Conservation (phyloP, 1,139 yeast species). For the Debaryomyces coudertii region DNA sequence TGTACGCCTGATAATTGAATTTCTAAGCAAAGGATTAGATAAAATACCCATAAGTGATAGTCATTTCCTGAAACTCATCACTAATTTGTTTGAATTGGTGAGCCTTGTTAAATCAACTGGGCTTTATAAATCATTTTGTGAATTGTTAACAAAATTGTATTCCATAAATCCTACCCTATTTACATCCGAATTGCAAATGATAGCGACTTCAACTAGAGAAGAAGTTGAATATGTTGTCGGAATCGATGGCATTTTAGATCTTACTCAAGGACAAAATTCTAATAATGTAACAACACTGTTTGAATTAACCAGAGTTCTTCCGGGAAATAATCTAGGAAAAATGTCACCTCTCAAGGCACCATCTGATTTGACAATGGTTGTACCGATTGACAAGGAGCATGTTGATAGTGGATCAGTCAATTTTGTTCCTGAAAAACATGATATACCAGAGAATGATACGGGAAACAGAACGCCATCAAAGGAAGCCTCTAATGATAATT, state of each 20-base stretch:
- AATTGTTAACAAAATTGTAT: slow-evolving; percentile 33
- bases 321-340: slow-evolving; percentile 18
- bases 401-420: not conserved
- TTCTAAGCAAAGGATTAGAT: slow-evolving; percentile 31
- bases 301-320: slow-evolving; percentile 35
- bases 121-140: slow-evolving; percentile 27
- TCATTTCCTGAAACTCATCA: slow-evolving; percentile 31
- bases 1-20: slow-evolving; percentile 31
- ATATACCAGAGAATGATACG: not conserved
- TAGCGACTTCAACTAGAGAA: slow-evolving; percentile 29
- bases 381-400: slow-evolving; percentile 27
- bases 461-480: not conserved
- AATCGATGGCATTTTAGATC: slow-evolving; percentile 29
- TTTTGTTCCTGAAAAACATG: not conserved
- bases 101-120: slow-evolving; percentile 38
- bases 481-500: not conserved
- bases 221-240: slow-evolving; percentile 41
- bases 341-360: slow-evolving; percentile 37
- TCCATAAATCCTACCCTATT: slow-evolving; percentile 35
- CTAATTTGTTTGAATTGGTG: slow-evolving; percentile 37
- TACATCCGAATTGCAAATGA: slow-evolving; percentile 28
- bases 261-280: slow-evolving; percentile 18
- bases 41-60: slow-evolving; percentile 40
- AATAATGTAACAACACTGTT: slow-evolving; percentile 20
- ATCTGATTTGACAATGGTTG: slow-evolving; percentile 43